Conservation (phyloP, 345 rosid genomes). For the Populus euphratica region DNA sequence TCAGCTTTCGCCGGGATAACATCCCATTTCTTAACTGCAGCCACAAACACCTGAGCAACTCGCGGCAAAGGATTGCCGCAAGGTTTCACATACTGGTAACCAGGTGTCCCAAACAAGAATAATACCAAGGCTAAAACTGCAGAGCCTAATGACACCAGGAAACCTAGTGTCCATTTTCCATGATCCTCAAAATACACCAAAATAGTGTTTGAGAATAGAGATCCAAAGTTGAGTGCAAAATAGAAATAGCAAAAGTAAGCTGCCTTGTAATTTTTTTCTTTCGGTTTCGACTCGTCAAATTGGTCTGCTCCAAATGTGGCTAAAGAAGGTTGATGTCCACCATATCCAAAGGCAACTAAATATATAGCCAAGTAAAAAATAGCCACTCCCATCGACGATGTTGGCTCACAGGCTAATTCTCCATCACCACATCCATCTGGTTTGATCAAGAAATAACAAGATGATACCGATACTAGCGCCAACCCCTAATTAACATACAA, state of each 20-base stretch:
- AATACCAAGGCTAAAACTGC: conserved; percentile 48
- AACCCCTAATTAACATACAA: conserved; percentile 45
- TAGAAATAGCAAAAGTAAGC: conserved; percentile 72
- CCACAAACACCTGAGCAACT: conserved; percentile 66
- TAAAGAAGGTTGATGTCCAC: conserved; percentile 83
- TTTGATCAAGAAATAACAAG: conserved; percentile 59
- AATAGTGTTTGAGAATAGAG: conserved; percentile 69
- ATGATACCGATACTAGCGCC: conserved; percentile 47
- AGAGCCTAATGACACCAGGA: conserved; percentile 54
- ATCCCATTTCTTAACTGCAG: conserved; percentile 46
- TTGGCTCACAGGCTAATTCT: conserved; percentile 26
- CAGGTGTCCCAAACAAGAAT: conserved; percentile 34
- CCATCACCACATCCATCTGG: conserved; percentile 78
- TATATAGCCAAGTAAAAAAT: conserved; percentile 66
- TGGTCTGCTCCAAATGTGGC: conserved; percentile 93
- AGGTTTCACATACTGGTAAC: conserved; percentile 49
- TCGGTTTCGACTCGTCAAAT: conserved; percentile 45
- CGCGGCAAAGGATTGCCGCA: conserved; percentile 75
- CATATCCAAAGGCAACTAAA: conserved; percentile 78
- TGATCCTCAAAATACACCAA: conserved; percentile 66
- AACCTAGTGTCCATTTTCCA: conserved; percentile 69
- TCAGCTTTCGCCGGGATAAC: conserved; percentile 31
- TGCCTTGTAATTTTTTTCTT: conserved; percentile 36
- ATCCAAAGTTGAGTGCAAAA: conserved; percentile 68
- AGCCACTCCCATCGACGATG: conserved; percentile 40